A percentile compares a stretch with the other conserved stretches of the same genome.
Evolutionary conservation across 768 basidiomycete genomes (phyloP).

Genomic region (Suillus plorans): DNA sequence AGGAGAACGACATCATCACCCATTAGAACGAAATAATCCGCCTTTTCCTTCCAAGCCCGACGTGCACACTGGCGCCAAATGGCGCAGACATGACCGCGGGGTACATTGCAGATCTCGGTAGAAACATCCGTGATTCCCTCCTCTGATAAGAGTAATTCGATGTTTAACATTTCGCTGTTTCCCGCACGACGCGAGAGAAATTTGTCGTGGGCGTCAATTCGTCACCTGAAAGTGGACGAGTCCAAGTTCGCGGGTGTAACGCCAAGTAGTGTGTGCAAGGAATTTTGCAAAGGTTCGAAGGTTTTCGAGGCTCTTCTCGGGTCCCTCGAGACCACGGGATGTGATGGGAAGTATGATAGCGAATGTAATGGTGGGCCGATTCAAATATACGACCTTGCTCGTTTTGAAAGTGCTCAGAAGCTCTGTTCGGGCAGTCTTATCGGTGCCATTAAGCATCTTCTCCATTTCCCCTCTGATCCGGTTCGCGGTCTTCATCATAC

Average conservation of each 20-base stretch:
- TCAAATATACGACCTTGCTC: constrained; percentile 42
- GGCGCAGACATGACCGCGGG: constrained; percentile 48
- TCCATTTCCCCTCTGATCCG: constrained; percentile 48
- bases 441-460: constrained; percentile 11
- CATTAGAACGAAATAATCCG: constrained; percentile 52
- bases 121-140: constrained; percentile 38
- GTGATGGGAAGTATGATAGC: constrained; percentile 61
- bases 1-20: constrained; percentile 54
- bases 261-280: constrained; percentile 44
- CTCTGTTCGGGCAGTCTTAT: constrained; percentile 10
- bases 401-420: constrained; percentile 24
- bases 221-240: constrained; percentile 34
- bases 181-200: constrained; percentile 31
- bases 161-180: constrained; percentile 18
- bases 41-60: constrained; percentile 45
- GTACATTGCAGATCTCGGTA: constrained; percentile 38
- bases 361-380: constrained; percentile 36
- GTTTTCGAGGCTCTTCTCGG: constrained; percentile 39
- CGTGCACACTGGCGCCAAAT: constrained; percentile 54
- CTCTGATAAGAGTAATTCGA: constrained; percentile 35
- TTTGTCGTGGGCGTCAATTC: constrained; percentile 47
- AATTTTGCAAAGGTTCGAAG: constrained; percentile 45
- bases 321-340: constrained; percentile 40
- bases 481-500: constrained; percentile 44
- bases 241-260: constrained; percentile 36